A percentile compares a stretch with the other conserved stretches of the same genome.
These are phyloP conservation scores for Cercospora brassicicola DNA, from an alignment of 2,329 filamentous ascomycete species.

Conservation along the genomic window DNA sequence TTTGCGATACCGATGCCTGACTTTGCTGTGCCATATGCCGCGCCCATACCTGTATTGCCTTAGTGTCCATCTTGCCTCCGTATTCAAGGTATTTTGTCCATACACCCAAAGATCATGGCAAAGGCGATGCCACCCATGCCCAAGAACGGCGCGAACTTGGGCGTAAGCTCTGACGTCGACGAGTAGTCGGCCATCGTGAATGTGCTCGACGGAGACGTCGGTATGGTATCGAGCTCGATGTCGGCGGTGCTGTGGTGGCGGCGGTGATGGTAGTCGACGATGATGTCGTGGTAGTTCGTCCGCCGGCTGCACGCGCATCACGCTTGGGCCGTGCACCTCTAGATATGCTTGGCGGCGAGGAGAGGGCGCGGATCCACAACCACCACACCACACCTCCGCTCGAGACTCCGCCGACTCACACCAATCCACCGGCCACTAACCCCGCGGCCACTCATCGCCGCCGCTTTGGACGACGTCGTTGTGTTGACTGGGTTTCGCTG, in stretches of 20 bases:
- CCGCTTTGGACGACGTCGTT: not conserved
- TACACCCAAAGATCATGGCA: slow-evolving; percentile 84
- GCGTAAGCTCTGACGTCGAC: slow-evolving; percentile 56
- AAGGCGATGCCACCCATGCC: slow-evolving; percentile 81
- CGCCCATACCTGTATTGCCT: slow-evolving; percentile 60
- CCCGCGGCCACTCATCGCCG: not conserved
- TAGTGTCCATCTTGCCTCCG: slow-evolving; percentile 25
- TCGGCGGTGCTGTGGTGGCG: slow-evolving; percentile 1
- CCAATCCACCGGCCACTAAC: not conserved
- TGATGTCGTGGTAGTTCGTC: slow-evolving; percentile 4
- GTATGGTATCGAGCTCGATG: not conserved
- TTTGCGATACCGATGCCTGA: slow-evolving; percentile 85
- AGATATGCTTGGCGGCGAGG: not conserved
- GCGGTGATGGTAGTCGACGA: slow-evolving; percentile 3
- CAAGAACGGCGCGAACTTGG: slow-evolving; percentile 83
- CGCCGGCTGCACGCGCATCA: not conserved
- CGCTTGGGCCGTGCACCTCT: not conserved
- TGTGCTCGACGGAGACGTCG: slow-evolving; percentile 1
- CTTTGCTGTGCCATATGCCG: slow-evolving; percentile 84
- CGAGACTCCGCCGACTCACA: not conserved
- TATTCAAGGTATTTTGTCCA: slow-evolving; percentile 34
- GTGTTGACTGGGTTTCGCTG: not conserved
- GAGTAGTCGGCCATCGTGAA: slow-evolving; percentile 43
- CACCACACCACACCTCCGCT: not conserved
- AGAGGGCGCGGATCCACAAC: not conserved